Base-by-base conservation (phyloP, 768 basidiomycete genomes). In the Phylloporus sp. region DNA sequence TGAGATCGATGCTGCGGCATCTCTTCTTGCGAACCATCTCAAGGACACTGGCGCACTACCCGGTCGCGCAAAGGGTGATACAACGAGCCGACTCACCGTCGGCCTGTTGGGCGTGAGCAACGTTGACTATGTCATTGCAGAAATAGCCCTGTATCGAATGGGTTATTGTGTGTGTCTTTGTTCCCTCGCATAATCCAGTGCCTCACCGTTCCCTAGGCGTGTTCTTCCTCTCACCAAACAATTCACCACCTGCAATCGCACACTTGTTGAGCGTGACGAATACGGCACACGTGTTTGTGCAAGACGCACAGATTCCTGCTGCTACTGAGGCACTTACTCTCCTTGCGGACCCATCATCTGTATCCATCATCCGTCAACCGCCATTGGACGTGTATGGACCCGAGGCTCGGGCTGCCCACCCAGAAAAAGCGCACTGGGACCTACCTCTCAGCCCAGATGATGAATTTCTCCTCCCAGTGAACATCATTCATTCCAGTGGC, bases 221-320 rank as follows among this genome's bases (percentile, higher is more conserved):
- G 0, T 70, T 73, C 42, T 69, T 72, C 9, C 61, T 75, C 11
- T 76, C 75, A 9, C 67, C 73, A 7, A 71, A 75, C 53, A 80
- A 80, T 62, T 79, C 78, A 0, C 67, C 75, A 2, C 63, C 70
- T 4, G 79, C 77, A 4, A 70, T 76, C 22, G 76, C 76, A 0
- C 73, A 79, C 54, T 68, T 81, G 22, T 62, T 78, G 53, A 53
- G 57, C 1, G 45, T 39, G 35, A 68, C 66, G 3, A 49, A 56
- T 29, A 49, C 59, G 12, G 56, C 60, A 1, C 57, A 61, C 34
- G 23, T 68, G 20, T 58, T 68, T 12, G 64, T 63, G 22, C 65
- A 66, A 39, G 52, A 66, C 1, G 6, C 28, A 0, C 24, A 55
- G 13, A 22, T 55, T 23, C 27, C 57, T 44, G 56, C 55, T 35